Percentiles rank a stretch among this genome's conserved stretches.
Conservation (phyloP, 1,284 basidiomycete genomes). For the Rhodotorula sp. region DNA sequence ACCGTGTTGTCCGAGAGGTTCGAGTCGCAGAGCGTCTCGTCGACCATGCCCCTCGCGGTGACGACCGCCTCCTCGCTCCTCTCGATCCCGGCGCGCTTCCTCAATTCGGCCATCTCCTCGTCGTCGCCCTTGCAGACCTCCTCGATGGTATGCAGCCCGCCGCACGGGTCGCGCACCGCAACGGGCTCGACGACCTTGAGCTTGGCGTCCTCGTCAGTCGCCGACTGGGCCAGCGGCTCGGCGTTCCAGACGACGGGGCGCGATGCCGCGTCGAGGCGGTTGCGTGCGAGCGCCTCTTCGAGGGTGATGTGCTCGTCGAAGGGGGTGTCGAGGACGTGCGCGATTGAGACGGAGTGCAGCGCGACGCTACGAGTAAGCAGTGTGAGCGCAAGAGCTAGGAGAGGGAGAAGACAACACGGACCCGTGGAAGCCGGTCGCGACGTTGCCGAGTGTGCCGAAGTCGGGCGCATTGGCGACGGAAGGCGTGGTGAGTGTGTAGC, state of each 20-base stretch:
- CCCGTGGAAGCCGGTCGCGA: constrained; percentile 37
- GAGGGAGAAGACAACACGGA: neutral
- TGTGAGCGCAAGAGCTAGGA: neutral
- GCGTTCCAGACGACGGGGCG: constrained; percentile 42
- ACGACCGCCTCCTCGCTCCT: constrained; percentile 3
- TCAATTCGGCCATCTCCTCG: neutral
- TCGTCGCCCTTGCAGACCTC: constrained; percentile 1
- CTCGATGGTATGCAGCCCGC: constrained; percentile 9
- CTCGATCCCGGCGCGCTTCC: constrained; percentile 27
- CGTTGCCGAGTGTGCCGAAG: constrained; percentile 18
- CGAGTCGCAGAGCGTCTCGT: constrained; percentile 12
- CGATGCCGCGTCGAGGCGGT: constrained; percentile 25
- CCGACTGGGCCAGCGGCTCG: constrained; percentile 22
- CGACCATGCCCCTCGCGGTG: constrained; percentile 5
- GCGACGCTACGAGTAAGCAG: constrained; percentile 10
- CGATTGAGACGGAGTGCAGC: constrained; percentile 38
- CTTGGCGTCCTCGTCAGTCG: constrained; percentile 22
- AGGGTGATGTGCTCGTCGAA: constrained; percentile 33
- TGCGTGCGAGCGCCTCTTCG: constrained; percentile 23
- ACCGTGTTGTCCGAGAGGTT: constrained; percentile 31
- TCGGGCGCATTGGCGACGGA: constrained; percentile 27
- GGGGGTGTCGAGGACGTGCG: constrained; percentile 39
- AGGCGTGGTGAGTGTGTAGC: constrained; percentile 22
- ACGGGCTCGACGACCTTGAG: constrained; percentile 19
- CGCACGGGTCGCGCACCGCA: constrained; percentile 17